These are phyloP conservation scores for Mortierella sp. DNA, from an alignment of 371 early-diverging fungal genomes.

Conservation along the genomic window DNA sequence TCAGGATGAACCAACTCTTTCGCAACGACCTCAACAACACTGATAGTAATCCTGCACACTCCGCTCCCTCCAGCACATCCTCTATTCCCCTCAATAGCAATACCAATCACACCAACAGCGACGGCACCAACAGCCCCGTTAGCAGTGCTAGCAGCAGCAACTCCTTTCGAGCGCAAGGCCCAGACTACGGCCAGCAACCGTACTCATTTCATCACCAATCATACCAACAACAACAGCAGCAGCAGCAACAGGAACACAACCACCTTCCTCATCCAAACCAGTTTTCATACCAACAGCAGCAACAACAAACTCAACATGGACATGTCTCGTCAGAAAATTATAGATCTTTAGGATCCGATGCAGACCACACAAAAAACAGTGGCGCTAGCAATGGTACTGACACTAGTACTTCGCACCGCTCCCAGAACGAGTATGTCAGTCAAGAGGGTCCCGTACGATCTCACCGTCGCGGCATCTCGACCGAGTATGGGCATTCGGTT, in stretches of 20 bases:
- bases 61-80: not conserved
- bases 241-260: not conserved
- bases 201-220: conserved; percentile 3
- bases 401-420: conserved; percentile 6
- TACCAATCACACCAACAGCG: conserved; percentile 3
- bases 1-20: conserved; percentile 26
- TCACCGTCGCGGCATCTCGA: conserved; percentile 32
- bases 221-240: conserved; percentile 8
- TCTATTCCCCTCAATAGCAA: conserved; percentile 5
- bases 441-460: conserved; percentile 38
- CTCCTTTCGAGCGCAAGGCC: conserved; percentile 3
- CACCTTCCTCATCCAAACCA: conserved; percentile 4
- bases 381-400: too few species aligned
- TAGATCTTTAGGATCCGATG: conserved; percentile 10
- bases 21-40: conserved; percentile 13
- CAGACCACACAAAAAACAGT: conserved; percentile 5
- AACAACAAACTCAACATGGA: conserved; percentile 12
- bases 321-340: conserved; percentile 15
- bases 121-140: not conserved
- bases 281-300: conserved; percentile 13
- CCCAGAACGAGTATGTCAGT: conserved; percentile 9
- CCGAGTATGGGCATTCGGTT: conserved; percentile 25
- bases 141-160: not conserved
- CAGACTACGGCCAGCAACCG: conserved; percentile 7
- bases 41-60: conserved; percentile 1